phyloP scores from a whole-genome alignment of 192 early-diverging fungal genomes.

The Geranomyces variabilis region DNA sequence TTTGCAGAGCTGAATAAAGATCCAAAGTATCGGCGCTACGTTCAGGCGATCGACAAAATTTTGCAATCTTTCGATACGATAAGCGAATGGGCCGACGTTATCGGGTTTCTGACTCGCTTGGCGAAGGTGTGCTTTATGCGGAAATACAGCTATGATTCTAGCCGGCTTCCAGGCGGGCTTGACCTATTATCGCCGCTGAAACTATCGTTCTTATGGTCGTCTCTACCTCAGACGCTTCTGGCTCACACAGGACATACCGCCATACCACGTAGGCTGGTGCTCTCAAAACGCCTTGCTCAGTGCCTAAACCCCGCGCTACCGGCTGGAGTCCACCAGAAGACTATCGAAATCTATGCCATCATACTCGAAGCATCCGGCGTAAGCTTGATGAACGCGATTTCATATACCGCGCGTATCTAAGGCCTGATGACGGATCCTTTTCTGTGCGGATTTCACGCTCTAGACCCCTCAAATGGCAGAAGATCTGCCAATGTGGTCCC shows the following conservation, averaged over 20 bases:
- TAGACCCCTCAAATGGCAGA: slow-evolving; percentile 73
- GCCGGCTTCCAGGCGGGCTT: too few species aligned
- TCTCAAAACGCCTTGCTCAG: slow-evolving; percentile 91
- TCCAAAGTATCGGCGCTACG: slow-evolving; percentile 82
- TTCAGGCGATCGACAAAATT: slow-evolving; percentile 78
- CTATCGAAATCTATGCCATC: slow-evolving; percentile 81
- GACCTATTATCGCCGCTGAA: too few species aligned
- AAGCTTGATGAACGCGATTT: slow-evolving; percentile 33
- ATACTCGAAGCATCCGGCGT: slow-evolving; percentile 68
- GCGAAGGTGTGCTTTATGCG: slow-evolving; percentile 56
- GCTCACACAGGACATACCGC: slow-evolving; percentile 71
- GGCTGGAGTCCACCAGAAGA: slow-evolving; percentile 93
- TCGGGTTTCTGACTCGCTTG: slow-evolving; percentile 84
- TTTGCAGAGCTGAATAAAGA: slow-evolving; percentile 42
- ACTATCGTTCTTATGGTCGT: too few species aligned
- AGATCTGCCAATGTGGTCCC: slow-evolving; percentile 85
- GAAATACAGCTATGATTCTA: too few species aligned
- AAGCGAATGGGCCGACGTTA: slow-evolving; percentile 95
- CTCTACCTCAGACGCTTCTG: slow-evolving; percentile 67
- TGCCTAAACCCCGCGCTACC: slow-evolving; percentile 94
- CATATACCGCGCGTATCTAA: too few species aligned
- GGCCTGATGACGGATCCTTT: too few species aligned
- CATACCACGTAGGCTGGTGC: slow-evolving; percentile 81
- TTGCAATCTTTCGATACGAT: slow-evolving; percentile 92
- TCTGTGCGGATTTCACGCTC: neutral